phyloP scores from a whole-genome alignment of 495 filamentous ascomycete genomes.

The Podospora comata region DNA sequence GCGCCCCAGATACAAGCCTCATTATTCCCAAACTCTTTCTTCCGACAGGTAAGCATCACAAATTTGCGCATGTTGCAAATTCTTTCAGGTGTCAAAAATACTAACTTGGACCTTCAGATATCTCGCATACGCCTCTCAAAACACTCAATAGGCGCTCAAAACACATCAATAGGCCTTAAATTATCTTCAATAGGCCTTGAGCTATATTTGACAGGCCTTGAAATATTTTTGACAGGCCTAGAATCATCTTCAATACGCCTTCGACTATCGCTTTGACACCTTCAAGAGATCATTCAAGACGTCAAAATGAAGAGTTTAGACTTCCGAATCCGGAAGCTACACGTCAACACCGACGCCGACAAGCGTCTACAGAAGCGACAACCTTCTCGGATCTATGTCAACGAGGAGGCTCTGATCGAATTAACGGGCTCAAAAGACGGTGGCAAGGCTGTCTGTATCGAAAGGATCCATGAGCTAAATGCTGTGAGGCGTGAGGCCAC shows the following conservation, averaged over 20 bases:
- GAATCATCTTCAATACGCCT: not conserved
- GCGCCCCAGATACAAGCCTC: not conserved
- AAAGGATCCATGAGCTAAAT: slow-evolving; percentile 33
- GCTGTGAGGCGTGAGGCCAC: slow-evolving; percentile 51
- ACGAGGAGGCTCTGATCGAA: slow-evolving; percentile 58
- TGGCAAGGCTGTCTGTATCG: slow-evolving; percentile 57
- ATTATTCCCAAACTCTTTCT: not conserved
- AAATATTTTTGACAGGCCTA: not conserved
- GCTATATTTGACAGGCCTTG: too few relatives aligned
- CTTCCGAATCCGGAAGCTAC: slow-evolving; percentile 47
- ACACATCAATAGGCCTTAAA: too few relatives aligned
- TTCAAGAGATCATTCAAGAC: not conserved
- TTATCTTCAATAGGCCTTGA: too few relatives aligned
- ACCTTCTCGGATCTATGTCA: slow-evolving; percentile 58
- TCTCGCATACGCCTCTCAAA: not conserved
- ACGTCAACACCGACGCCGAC: slow-evolving; percentile 36
- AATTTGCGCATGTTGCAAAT: not conserved
- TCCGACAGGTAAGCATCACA: not conserved
- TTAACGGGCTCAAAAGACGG: slow-evolving; percentile 53
- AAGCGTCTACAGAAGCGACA: slow-evolving; percentile 46
- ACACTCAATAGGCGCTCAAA: not conserved
- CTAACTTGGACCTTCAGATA: not conserved
- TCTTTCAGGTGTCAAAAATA: not conserved
- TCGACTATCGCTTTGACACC: not conserved
- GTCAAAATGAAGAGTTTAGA: slow-evolving; percentile 39